Evolutionary conservation across 176 grass and related monocot genomes (phyloP), one percentile per base, ranked within the genome.

Genomic region (Triticum turgidum): DNA sequence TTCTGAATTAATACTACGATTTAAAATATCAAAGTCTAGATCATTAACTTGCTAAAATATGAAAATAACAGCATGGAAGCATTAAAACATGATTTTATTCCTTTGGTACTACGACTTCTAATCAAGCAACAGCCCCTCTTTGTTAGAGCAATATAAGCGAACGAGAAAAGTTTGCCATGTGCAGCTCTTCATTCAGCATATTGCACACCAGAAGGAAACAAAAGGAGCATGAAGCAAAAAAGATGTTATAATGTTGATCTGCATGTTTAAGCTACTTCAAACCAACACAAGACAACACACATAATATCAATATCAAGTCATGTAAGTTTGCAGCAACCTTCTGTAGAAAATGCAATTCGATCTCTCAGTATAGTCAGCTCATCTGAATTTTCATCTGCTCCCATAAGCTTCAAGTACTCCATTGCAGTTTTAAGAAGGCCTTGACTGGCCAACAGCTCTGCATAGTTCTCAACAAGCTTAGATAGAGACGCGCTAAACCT

Each of bases 401-500:
- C 94, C 89, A 99, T 86, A 49, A 99, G 89, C 82, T 99, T 94
- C 59, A 99, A 84, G 85, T 99, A 99, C 69, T 93, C 94, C 94
- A 99, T 93, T 77, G 97, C 97, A 88, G 92, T 97, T 82, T 93
- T 92, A 79, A 99, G 94, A 72, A 99, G 97, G 32, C 97, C 97
- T 87, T 99, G 97, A 87, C 92, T 96, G 49, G 97, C 97, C 70
- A 99, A 83, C 21, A 99, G 76, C 82, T 99, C 97, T 81, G 94
- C 97, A 79, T 99, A 99, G 45, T 91, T 99, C 89, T 99, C 97
- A 71, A 99, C 89, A 77, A 96, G 94, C 82, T 99, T 99, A 85
- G 97, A 93, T 18, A 99, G 90, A 8, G 90, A 94, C 14, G 92
- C 24, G 6, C 92, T 96, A 74, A 99, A 96, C 45, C 87, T 93